phyloP scores from a whole-genome alignment of 805 yeast species.

The Wickerhamomyces bisporus region DNA sequence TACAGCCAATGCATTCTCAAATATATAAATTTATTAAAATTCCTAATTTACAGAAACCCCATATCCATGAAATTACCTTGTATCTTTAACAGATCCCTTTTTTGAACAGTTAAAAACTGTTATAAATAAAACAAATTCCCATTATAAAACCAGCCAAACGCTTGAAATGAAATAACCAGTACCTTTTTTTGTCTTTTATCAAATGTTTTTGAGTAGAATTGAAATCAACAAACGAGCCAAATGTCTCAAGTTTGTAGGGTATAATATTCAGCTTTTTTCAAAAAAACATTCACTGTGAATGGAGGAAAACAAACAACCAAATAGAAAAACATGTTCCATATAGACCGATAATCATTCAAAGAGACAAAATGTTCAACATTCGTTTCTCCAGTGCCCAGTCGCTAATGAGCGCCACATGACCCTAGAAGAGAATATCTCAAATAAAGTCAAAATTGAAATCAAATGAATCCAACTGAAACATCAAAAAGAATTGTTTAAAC shows the following conservation, averaged over 20 bases:
- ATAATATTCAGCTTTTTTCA: constrained; percentile 2
- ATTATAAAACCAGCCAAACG: not conserved
- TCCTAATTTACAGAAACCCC: too few relatives aligned
- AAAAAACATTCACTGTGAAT: too few relatives aligned
- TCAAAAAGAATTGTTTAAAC: too few relatives aligned
- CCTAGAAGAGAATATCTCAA: not conserved
- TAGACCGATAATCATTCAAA: too few relatives aligned
- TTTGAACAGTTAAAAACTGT: too few relatives aligned
- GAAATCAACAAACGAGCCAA: constrained; percentile 17
- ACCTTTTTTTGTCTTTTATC: not conserved
- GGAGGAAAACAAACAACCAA: not conserved
- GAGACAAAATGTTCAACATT: not conserved
- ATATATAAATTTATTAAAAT: not conserved
- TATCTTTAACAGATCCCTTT: too few relatives aligned
- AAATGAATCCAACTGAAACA: not conserved
- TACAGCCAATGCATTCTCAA: not conserved
- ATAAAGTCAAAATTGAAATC: not conserved
- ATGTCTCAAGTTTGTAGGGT: constrained; percentile 17
- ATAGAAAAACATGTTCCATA: not conserved
- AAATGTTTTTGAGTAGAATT: too few relatives aligned
- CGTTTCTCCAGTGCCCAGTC: constrained; percentile 17
- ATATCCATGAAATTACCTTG: not conserved
- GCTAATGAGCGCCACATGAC: constrained; percentile 26
- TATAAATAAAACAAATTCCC: too few relatives aligned
- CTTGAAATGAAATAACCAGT: not conserved